Percentiles rank a stretch among this genome's conserved stretches.
phyloP scores from a whole-genome alignment of 441 rosid species.

The Eutrema salsugineum region DNA sequence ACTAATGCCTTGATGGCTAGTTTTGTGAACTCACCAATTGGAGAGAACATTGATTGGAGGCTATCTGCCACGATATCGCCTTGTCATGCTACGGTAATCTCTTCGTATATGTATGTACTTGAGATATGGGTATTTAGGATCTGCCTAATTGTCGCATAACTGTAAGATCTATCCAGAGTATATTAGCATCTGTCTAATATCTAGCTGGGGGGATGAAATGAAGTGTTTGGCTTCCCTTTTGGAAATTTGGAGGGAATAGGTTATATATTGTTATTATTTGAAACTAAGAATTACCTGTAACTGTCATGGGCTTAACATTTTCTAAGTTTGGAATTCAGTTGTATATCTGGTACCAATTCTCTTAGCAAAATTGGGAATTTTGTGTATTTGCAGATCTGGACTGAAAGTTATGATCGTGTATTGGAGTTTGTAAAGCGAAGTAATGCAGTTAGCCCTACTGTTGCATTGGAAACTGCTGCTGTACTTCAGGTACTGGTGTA shows the following conservation, averaged over 20 bases:
- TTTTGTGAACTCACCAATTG: slow-evolving; percentile 78
- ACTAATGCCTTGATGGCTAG: slow-evolving; percentile 89
- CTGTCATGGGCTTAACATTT: background rate
- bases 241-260: background rate
- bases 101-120: slow-evolving; percentile 20
- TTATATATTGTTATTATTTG: background rate
- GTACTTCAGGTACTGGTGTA: slow-evolving; percentile 86
- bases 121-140: background rate
- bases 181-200: slow-evolving; percentile 10
- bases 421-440: slow-evolving; percentile 95
- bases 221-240: slow-evolving; percentile 1
- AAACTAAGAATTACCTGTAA: background rate
- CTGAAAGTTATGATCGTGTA: slow-evolving; percentile 90
- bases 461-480: slow-evolving; percentile 96
- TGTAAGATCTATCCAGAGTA: slow-evolving; percentile 1
- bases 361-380: slow-evolving; percentile 7
- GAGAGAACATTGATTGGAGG: slow-evolving; percentile 96
- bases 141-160: slow-evolving; percentile 3
- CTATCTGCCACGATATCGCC: slow-evolving; percentile 96
- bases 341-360: background rate
- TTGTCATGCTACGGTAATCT: slow-evolving; percentile 92
- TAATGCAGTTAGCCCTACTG: slow-evolving; percentile 92
- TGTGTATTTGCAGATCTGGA: slow-evolving; percentile 59
- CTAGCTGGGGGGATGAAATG: slow-evolving; percentile 10
- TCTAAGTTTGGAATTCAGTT: background rate